Evolutionary conservation across 352 stramenopile genomes (phyloP).

Genomic region (Phytophthora citricola): DNA sequence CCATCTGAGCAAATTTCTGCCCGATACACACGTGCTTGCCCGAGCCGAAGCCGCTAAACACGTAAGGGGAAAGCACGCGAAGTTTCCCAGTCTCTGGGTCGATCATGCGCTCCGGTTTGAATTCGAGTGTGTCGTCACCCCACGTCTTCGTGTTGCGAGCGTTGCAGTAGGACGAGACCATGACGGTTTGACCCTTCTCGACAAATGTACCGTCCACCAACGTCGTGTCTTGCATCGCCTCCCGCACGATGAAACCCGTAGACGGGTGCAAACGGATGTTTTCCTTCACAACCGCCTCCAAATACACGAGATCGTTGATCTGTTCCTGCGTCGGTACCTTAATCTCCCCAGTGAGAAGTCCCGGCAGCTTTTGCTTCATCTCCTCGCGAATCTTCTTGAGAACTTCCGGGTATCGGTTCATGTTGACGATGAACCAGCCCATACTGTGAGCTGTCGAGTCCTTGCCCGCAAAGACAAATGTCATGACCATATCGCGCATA

Average conservation of each 20-base stretch:
- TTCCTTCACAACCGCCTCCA: slow-evolving; percentile 68
- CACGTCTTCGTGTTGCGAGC: slow-evolving; percentile 45
- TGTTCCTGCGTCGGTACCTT: slow-evolving; percentile 48
- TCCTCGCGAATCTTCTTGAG: slow-evolving; percentile 62
- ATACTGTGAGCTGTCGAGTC: slow-evolving; percentile 77
- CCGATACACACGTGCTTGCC: slow-evolving; percentile 70
- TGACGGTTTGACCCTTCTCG: slow-evolving; percentile 31
- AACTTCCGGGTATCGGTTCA: slow-evolving; percentile 60
- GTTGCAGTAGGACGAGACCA: slow-evolving; percentile 43
- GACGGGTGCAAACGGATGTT: slow-evolving; percentile 72
- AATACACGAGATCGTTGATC: slow-evolving; percentile 59
- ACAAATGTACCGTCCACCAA: slow-evolving; percentile 39
- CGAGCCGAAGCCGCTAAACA: slow-evolving; percentile 52
- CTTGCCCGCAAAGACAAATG: slow-evolving; percentile 76
- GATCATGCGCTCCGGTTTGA: slow-evolving; percentile 74
- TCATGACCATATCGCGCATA: slow-evolving; percentile 78
- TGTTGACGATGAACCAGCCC: slow-evolving; percentile 77
- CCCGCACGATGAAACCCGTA: slow-evolving; percentile 61
- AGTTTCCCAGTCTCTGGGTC: slow-evolving; percentile 47
- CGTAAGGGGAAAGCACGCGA: slow-evolving; percentile 28
- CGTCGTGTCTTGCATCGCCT: slow-evolving; percentile 43
- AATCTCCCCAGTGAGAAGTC: slow-evolving; percentile 31
- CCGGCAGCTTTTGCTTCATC: slow-evolving; percentile 50
- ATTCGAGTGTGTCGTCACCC: slow-evolving; percentile 56
- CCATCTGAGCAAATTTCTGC: slow-evolving; percentile 55